Conservation (phyloP, 2,329 filamentous ascomycete species). For the Exophiala aquamarina region DNA sequence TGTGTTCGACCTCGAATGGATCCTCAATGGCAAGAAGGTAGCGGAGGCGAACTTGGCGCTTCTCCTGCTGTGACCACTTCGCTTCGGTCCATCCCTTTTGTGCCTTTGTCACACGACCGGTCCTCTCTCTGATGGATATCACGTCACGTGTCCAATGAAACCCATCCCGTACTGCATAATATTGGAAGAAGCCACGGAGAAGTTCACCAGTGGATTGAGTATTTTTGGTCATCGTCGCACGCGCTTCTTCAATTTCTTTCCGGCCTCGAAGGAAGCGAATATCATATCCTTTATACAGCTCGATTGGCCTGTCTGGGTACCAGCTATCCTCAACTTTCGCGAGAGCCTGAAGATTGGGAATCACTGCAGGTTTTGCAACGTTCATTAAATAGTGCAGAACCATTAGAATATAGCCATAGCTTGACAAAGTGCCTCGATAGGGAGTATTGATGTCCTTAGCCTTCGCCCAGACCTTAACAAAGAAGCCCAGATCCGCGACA, state of each 20-base stretch:
- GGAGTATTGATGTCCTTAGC: constrained; percentile 80
- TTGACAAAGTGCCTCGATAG: constrained; percentile 81
- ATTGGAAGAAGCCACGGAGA: constrained; percentile 82
- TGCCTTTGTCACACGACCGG: constrained; percentile 70
- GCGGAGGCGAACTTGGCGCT: constrained; percentile 73
- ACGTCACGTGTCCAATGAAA: constrained; percentile 84
- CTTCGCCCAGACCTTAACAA: constrained; percentile 91
- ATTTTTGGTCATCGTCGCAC: constrained; percentile 65
- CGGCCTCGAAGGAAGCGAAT: constrained; percentile 80
- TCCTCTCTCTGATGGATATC: constrained; percentile 70
- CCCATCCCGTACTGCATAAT: constrained; percentile 60
- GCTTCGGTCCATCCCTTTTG: constrained; percentile 86
- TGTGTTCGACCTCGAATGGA: constrained; percentile 85
- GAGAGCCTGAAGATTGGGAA: constrained; percentile 65
- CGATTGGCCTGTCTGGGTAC: constrained; percentile 41
- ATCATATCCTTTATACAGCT: constrained; percentile 62
- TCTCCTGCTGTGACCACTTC: constrained; percentile 54
- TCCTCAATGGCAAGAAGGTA: constrained; percentile 91
- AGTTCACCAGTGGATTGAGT: constrained; percentile 68
- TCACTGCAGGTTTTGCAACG: constrained; percentile 74
- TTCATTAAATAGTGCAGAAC: constrained; percentile 88
- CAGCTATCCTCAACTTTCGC: constrained; percentile 37
- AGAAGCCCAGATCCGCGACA: constrained; percentile 75
- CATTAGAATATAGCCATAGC: constrained; percentile 92
- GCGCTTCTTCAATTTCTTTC: constrained; percentile 61